Conservation (phyloP, 169 alveolate genomes). For the Theileria luwenshuni region DNA sequence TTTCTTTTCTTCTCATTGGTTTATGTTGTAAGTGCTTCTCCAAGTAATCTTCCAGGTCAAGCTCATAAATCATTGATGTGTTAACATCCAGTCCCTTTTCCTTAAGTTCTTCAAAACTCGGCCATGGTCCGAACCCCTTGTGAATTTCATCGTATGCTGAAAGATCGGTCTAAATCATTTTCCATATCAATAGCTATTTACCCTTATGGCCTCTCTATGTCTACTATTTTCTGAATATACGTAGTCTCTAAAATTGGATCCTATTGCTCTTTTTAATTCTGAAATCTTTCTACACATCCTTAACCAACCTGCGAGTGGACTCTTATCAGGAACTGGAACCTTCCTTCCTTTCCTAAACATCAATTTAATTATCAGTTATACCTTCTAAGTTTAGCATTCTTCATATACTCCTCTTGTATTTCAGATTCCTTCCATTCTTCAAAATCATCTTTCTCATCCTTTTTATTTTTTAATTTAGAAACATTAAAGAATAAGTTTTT, state of each 20-base stretch:
- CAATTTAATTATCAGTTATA: not conserved
- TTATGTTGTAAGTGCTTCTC: slow-evolving; percentile 35
- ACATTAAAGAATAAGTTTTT: slow-evolving; percentile 53
- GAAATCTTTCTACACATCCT: slow-evolving; percentile 18
- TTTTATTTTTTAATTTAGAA: slow-evolving; percentile 6
- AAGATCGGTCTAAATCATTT: slow-evolving; percentile 66
- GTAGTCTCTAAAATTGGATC: slow-evolving; percentile 36
- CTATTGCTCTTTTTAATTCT: slow-evolving; percentile 55
- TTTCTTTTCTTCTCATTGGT: slow-evolving; percentile 36
- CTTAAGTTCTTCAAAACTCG: slow-evolving; percentile 64
- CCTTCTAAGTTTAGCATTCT: slow-evolving; percentile 36
- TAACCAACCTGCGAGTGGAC: slow-evolving; percentile 52
- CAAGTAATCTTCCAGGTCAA: slow-evolving; percentile 39
- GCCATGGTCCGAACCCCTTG: slow-evolving; percentile 79
- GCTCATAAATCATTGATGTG: slow-evolving; percentile 45
- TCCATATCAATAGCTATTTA: slow-evolving; percentile 22
- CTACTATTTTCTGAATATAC: slow-evolving; percentile 14
- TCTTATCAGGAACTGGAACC: slow-evolving; percentile 35
- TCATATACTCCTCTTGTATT: slow-evolving; percentile 36
- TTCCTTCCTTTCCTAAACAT: slow-evolving; percentile 24
- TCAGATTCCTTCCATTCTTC: slow-evolving; percentile 9
- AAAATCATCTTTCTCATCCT: slow-evolving; percentile 15
- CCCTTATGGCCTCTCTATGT: slow-evolving; percentile 15
- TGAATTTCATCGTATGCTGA: slow-evolving; percentile 73
- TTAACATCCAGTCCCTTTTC: slow-evolving; percentile 36